Base-by-base conservation (phyloP, 2,329 filamentous ascomycete species). In the Beauveria australis region DNA sequence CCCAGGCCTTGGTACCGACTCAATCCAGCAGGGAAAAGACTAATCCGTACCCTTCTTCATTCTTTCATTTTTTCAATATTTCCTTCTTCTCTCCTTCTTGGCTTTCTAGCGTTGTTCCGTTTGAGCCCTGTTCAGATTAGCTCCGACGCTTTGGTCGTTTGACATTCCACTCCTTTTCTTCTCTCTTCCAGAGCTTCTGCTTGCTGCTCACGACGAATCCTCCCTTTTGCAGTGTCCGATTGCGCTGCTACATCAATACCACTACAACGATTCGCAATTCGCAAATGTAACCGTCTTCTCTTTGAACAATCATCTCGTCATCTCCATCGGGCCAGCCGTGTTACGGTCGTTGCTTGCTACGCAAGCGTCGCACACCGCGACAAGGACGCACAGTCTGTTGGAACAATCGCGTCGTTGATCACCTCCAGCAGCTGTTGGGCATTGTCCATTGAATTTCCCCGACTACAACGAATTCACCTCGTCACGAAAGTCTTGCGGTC, bases 151-250 rank as follows among this genome's bases (percentile, higher is more conserved):
- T 59, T 51, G 55, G 28, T 43, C 55, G 28, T 44, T 48, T 44
- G 43, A 30, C n/a, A 51, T 41, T 59, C 22, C 55, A 52, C 55
- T 52, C 55, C 46, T 58, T 58, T 58, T 52, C 51, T 18, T 51
- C 43, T 41, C 30, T 24, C 14, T 37, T 37, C 5, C 33, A 14
- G 14, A 16, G 33, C 33, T 37, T 37, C 33, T 10, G 12, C 16
- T n/a, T 49, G 18, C 18, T 57, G 19, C 44, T 57, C 18, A 19
- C 22, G 9, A 26, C 10, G n/a, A 10, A 12, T 10, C 12, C 19
- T n/a, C 46, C 9, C n/a, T 24, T 24, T 18, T 22, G 33, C 33
- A 16, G 33, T 22, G 16, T 6, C 24, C n/a, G 41, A 19, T 24
- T 46, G 18, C 6, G 33, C 33, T 24, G 14, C 26, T 43, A 19